These are phyloP conservation scores for Colletotrichum sp. DNA, from an alignment of 2,329 filamentous ascomycete genomes.

Conservation along the genomic window DNA sequence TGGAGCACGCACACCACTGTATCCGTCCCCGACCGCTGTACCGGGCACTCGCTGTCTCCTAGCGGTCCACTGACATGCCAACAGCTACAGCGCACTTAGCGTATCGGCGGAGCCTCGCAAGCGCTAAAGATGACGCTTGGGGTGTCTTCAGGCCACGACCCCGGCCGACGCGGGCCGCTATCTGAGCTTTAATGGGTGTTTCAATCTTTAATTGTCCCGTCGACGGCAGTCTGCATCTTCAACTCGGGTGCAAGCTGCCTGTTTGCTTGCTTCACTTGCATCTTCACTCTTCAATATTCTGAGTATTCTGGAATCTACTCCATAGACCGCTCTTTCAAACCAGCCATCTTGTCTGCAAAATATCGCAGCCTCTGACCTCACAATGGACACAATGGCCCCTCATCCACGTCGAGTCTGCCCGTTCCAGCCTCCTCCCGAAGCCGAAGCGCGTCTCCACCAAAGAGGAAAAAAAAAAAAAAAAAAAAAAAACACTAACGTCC, in stretches of 20 bases:
- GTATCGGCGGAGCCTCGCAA: background rate
- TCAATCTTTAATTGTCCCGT: background rate
- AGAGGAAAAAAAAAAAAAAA: background rate
- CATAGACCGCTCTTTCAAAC: conserved; percentile 5
- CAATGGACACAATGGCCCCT: conserved; percentile 1
- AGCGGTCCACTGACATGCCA: background rate
- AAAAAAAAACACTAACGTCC: too few relatives aligned
- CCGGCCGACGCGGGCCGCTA: background rate
- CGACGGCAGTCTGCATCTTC: background rate
- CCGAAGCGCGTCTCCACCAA: conserved; percentile 24
- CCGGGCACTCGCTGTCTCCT: background rate
- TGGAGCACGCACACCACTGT: background rate
- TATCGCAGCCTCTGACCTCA: background rate
- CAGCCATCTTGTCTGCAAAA: conserved; percentile 9
- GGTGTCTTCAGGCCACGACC: background rate
- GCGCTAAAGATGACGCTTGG: background rate
- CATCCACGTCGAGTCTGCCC: background rate
- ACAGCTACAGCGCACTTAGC: background rate
- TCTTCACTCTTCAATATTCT: background rate
- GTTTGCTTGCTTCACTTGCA: background rate
- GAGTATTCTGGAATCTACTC: background rate
- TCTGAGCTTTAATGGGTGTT: background rate
- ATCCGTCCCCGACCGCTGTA: background rate
- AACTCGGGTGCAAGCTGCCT: background rate
- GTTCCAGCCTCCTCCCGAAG: conserved; percentile 20